Conservation (phyloP, 257 asterid genomes). For the Nicotiana benthamiana region DNA sequence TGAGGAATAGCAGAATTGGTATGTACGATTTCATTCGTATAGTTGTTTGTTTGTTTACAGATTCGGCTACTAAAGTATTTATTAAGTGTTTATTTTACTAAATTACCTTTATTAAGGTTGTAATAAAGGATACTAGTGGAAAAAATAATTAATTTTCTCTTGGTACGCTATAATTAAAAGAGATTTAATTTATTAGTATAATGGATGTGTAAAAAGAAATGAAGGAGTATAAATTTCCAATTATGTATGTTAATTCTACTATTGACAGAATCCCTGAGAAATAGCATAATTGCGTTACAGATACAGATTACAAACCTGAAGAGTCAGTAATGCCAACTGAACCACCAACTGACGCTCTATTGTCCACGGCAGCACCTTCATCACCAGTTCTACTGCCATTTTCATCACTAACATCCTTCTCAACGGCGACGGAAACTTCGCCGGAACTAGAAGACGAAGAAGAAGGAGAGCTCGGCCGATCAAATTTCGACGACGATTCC, state of each 20-base stretch:
- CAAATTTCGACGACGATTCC: slow-evolving; percentile 21
- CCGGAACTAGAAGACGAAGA: slow-evolving; percentile 26
- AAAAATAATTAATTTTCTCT: too few species aligned
- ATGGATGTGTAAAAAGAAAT: background rate
- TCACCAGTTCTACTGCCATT: slow-evolving; percentile 10
- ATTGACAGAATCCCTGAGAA: background rate
- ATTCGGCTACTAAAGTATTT: background rate
- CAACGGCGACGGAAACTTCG: slow-evolving; percentile 38
- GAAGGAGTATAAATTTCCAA: background rate
- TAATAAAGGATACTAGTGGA: too few species aligned
- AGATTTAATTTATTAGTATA: background rate
- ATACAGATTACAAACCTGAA: slow-evolving; percentile 42
- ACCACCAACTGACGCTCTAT: background rate
- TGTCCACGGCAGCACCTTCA: slow-evolving; percentile 3
- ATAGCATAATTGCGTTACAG: slow-evolving; percentile 1
- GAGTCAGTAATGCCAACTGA: slow-evolving; percentile 10
- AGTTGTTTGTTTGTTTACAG: too few species aligned
- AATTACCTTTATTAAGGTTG: too few species aligned
- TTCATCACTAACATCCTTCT: slow-evolving; percentile 28
- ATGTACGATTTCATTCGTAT: too few species aligned
- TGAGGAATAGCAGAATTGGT: background rate
- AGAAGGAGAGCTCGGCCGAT: slow-evolving; percentile 27
- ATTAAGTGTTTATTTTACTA: background rate
- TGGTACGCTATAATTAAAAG: background rate
- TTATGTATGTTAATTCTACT: background rate